Percentiles rank a stretch among this genome's conserved stretches.
Conservation (phyloP, 140 eudicot genomes). For the Artemisia princeps region DNA sequence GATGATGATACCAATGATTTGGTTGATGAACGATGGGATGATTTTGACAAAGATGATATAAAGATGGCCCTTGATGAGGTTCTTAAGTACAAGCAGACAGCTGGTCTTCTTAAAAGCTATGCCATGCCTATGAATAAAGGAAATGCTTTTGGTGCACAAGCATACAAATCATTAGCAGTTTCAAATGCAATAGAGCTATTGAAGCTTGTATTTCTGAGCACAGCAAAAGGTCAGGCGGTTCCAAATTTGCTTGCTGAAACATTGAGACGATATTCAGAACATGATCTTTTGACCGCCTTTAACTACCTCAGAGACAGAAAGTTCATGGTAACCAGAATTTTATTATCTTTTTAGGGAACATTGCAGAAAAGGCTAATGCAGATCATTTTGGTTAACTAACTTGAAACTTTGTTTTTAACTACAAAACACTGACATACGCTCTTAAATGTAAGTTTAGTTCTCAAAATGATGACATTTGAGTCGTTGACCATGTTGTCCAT, state of each 20-base stretch:
- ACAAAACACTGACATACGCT: too few relatives aligned
- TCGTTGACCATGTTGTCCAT: too few relatives aligned
- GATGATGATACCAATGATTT: conserved; percentile 24
- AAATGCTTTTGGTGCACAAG: conserved; percentile 34
- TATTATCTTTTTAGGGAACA: not conserved
- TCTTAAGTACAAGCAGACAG: conserved; percentile 44
- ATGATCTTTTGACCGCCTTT: conserved; percentile 83
- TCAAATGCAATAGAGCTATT: conserved; percentile 87
- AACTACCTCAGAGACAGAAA: conserved; percentile 71
- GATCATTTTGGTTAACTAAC: too few relatives aligned
- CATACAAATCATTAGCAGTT: conserved; percentile 68
- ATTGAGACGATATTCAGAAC: conserved; percentile 77
- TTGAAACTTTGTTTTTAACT: too few relatives aligned
- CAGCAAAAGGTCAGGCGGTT: conserved; percentile 52
- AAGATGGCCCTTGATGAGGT: conserved; percentile 53
- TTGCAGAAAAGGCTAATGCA: too few relatives aligned
- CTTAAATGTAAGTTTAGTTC: too few relatives aligned
- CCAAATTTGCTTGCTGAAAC: conserved; percentile 74
- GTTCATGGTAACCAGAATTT: conserved; percentile 35
- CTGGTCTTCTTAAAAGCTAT: conserved; percentile 45
- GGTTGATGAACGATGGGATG: conserved; percentile 52
- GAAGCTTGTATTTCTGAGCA: conserved; percentile 76
- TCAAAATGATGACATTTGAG: too few relatives aligned
- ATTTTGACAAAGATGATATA: conserved; percentile 52
- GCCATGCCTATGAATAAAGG: conserved; percentile 41